phyloP scores from a whole-genome alignment of 345 rosid species.

The Eutrema japonicum region DNA sequence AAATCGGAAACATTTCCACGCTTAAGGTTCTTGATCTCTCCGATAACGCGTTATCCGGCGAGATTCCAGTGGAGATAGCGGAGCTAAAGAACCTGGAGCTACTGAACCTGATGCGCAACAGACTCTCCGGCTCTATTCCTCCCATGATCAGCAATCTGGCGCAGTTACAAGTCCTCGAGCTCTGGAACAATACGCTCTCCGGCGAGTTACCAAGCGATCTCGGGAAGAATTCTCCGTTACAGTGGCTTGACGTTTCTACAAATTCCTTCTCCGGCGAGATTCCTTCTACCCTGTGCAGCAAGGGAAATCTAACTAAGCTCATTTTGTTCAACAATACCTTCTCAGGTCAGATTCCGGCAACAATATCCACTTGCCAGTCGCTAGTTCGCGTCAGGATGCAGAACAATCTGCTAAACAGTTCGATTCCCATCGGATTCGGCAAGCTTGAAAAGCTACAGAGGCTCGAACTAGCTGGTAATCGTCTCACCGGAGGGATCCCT shows the following conservation, averaged over 20 bases:
- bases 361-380: slow-evolving; percentile 60
- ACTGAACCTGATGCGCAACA: slow-evolving; percentile 84
- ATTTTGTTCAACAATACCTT: slow-evolving; percentile 84
- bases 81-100: slow-evolving; percentile 72
- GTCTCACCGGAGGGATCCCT: slow-evolving; percentile 75
- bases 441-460: slow-evolving; percentile 80
- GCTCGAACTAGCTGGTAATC: slow-evolving; percentile 77
- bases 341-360: slow-evolving; percentile 72
- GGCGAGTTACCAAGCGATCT: slow-evolving; percentile 78
- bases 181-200: slow-evolving; percentile 91
- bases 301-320: slow-evolving; percentile 85
- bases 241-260: slow-evolving; percentile 85
- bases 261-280: slow-evolving; percentile 76
- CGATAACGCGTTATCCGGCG: slow-evolving; percentile 64
- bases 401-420: slow-evolving; percentile 70
- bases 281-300: slow-evolving; percentile 67
- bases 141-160: slow-evolving; percentile 54
- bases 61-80: slow-evolving; percentile 61
- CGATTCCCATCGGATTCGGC: slow-evolving; percentile 82
- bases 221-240: slow-evolving; percentile 77
- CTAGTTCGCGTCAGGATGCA: slow-evolving; percentile 91
- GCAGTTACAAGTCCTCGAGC: slow-evolving; percentile 67
- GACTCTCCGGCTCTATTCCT: slow-evolving; percentile 72
- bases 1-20: slow-evolving; percentile 65
- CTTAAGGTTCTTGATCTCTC: slow-evolving; percentile 82